phyloP scores from a whole-genome alignment of 2,329 filamentous ascomycete species.

The Paraphoma chrysanthemicola region DNA sequence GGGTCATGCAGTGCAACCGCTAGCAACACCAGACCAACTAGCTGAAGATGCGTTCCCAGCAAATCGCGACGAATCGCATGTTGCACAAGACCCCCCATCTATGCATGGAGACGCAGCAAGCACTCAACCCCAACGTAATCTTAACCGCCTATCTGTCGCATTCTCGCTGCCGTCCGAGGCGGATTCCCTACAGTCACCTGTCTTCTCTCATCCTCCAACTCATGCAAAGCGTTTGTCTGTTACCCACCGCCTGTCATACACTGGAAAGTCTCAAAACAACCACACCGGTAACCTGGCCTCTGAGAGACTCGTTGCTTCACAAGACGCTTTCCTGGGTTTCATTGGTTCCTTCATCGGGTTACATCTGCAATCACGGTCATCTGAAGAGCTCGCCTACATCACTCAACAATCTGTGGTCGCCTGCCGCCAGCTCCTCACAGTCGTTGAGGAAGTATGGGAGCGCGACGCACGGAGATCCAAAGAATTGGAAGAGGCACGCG shows the following conservation, averaged over 20 bases:
- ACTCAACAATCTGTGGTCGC: constrained; percentile 85
- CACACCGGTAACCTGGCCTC: constrained; percentile 79
- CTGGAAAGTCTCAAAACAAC: constrained; percentile 68
- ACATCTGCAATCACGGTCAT: constrained; percentile 90
- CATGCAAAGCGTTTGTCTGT: constrained; percentile 58
- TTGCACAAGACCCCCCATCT: constrained; percentile 43
- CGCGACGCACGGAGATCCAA: constrained; percentile 74
- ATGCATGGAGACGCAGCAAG: constrained; percentile 34
- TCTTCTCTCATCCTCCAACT: constrained; percentile 31
- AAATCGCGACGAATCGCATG: constrained; percentile 48
- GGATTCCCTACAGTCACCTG: constrained; percentile 40
- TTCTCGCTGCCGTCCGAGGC: constrained; percentile 49
- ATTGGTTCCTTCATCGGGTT: constrained; percentile 94
- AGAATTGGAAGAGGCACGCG: constrained; percentile 71
- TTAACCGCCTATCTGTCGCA: constrained; percentile 41
- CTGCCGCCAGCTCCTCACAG: constrained; percentile 77
- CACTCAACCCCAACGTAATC: constrained; percentile 38
- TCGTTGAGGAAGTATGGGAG: constrained; percentile 82
- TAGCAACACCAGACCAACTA: constrained; percentile 28
- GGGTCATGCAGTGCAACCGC: constrained; percentile 39
- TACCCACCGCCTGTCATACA: constrained; percentile 79
- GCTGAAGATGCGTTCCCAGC: constrained; percentile 49
- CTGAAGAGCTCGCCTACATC: constrained; percentile 79
- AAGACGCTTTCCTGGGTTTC: constrained; percentile 89
- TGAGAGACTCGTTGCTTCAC: constrained; percentile 77